Percentiles rank a stretch among this genome's conserved stretches.
Conservation (phyloP, 2,329 filamentous ascomycete genomes). For the Ceratocystis cubensis region DNA sequence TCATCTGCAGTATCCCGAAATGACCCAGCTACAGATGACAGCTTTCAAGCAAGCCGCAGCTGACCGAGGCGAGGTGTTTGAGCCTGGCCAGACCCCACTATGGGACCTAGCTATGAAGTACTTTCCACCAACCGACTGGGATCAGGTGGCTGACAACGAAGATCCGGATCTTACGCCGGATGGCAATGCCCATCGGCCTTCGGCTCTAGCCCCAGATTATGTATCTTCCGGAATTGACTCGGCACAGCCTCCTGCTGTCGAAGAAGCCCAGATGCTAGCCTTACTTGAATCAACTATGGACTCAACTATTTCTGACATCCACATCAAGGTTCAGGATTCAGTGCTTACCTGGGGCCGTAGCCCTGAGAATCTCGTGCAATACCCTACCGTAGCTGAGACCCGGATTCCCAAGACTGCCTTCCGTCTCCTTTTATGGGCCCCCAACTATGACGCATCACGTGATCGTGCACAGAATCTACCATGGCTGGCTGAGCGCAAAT, state of each 20-base stretch:
- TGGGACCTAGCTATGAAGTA: conserved; percentile 48
- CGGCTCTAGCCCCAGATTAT: not conserved
- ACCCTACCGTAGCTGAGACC: conserved; percentile 48
- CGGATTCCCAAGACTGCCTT: conserved; percentile 74
- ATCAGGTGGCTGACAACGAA: conserved; percentile 21
- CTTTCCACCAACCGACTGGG: conserved; percentile 36
- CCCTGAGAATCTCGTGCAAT: conserved; percentile 53
- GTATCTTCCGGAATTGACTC: not conserved
- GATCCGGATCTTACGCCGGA: not conserved
- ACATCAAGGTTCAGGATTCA: conserved; percentile 52
- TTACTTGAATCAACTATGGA: conserved; percentile 48
- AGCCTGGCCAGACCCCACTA: conserved; percentile 37
- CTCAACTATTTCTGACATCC: conserved; percentile 52
- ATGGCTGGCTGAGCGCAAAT: conserved; percentile 27
- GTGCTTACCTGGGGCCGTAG: conserved; percentile 69
- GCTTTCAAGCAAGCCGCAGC: conserved; percentile 42
- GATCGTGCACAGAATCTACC: conserved; percentile 39
- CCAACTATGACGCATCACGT: conserved; percentile 49
- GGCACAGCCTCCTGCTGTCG: no score
- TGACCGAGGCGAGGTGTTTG: conserved; percentile 41
- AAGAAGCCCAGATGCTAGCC: not conserved
- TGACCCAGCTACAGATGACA: conserved; percentile 47
- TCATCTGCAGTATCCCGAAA: conserved; percentile 51
- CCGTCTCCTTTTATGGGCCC: conserved; percentile 61
- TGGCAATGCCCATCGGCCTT: not conserved